Evolutionary conservation across 441 rosid species (phyloP), one percentile per base, ranked within the genome.

Genomic region (Arabidopsis lyrata): DNA sequence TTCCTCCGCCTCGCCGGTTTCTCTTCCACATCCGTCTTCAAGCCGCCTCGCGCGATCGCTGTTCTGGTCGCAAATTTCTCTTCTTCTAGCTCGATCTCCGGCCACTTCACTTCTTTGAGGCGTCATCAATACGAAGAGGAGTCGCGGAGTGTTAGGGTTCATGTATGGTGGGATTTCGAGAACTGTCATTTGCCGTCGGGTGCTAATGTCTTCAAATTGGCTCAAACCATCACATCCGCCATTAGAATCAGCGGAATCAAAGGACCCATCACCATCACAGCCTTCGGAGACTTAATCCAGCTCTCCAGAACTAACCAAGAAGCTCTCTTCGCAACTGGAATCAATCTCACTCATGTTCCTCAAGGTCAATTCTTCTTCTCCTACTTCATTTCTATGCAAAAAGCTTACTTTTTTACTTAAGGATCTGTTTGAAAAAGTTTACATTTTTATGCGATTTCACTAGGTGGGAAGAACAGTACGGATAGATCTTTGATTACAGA

Each of bases 81-180:
- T 11, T 74, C 48, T 61, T 44, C 63, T 18, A 72, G 29, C 3
- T 68, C 49, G 2, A 4, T 3, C 8, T 59, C 36, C 20, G 31
- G 9, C 15, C 72, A 73, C 13, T 72, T 44, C 32, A 53, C 66
- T 18, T 49, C 66, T n/a, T 31, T 73, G 10, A 56, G 78, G 50
- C 79, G 78, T 48, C 0, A 3, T 49, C 72, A 64, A 0, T 64
- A 80, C 6, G 90, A 88, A 4, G 91, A 87, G 38, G 86, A 76
- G 42, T 83, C 89, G 2, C 80, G 86, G 31, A 75, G 64, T 31
- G 86, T 95, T 35, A 80, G 83, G 81, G 94, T 95, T 34, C 81
- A 83, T 4, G 99, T 95, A n/a, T 93, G 99, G 98, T 95, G 97
- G 97, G 97, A 93, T 81, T 91, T 95, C 72, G 98, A 93, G 91